Conservation (phyloP, 2,329 filamentous ascomycete species). For the Trichoderma sp. region DNA sequence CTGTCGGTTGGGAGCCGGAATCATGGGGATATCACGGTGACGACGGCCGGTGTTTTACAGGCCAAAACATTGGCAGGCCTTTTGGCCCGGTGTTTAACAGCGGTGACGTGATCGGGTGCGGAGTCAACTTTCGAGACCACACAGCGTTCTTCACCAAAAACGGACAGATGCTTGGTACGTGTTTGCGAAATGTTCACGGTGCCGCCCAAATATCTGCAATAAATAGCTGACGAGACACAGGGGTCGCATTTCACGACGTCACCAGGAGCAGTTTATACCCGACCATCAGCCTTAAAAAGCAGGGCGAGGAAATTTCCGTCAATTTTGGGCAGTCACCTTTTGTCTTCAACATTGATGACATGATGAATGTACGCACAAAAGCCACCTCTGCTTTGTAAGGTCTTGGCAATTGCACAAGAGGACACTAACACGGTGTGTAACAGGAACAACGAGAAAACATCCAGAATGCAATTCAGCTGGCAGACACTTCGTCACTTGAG, state of each 20-base stretch:
- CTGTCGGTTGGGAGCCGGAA: constrained; percentile 65
- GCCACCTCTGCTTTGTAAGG: not conserved
- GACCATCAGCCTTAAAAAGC: constrained; percentile 62
- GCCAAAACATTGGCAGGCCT: constrained; percentile 53
- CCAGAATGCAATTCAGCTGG: constrained; percentile 55
- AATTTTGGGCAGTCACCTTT: constrained; percentile 76
- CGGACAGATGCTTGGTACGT: constrained; percentile 53
- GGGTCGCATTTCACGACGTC: constrained; percentile 67
- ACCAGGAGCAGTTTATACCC: constrained; percentile 63
- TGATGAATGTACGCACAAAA: constrained; percentile 64
- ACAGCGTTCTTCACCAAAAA: constrained; percentile 70
- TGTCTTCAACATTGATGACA: constrained; percentile 83
- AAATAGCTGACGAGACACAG: constrained; percentile 40
- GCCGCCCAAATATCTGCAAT: not conserved
- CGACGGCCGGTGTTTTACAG: constrained; percentile 60
- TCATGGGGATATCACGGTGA: constrained; percentile 70
- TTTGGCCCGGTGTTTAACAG: constrained; percentile 57
- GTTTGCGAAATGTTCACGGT: not conserved
- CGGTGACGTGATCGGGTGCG: constrained; percentile 61
- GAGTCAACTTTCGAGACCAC: constrained; percentile 62
- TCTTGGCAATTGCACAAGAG: not conserved
- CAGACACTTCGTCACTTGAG: constrained; percentile 59
- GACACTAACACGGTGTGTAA: not conserved
- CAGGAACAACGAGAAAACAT: constrained; percentile 61
- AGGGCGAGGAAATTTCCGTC: constrained; percentile 58